These are phyloP conservation scores for Crithidia mellificae DNA, from an alignment of 208 protist genomes.

Conservation along the genomic window DNA sequence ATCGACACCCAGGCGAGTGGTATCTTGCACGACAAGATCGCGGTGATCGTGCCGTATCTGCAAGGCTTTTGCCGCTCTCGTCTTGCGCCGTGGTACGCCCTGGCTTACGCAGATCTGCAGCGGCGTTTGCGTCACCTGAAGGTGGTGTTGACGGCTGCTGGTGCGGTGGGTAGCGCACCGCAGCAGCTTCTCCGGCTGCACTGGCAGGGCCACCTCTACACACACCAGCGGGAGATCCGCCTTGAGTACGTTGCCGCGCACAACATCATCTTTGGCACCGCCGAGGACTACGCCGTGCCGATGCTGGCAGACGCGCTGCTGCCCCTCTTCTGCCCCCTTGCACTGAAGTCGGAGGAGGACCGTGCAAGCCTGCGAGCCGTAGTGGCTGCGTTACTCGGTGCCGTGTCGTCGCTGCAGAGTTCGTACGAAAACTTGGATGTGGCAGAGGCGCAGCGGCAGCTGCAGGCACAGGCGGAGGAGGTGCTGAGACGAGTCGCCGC, in stretches of 20 bases:
- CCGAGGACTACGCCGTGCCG: constrained; percentile 41
- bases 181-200: constrained; percentile 21
- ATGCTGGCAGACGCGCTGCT: constrained; percentile 48
- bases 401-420: constrained; percentile 26
- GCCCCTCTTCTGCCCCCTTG: constrained; percentile 46
- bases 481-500: constrained; percentile 13
- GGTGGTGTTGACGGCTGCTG: constrained; percentile 38
- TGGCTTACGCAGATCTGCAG: constrained; percentile 25
- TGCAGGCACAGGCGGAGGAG: constrained; percentile 13
- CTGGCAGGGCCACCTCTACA: constrained; percentile 33
- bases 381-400: constrained; percentile 14
- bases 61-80: constrained; percentile 39
- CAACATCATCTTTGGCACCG: constrained; percentile 69
- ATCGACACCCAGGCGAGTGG: constrained; percentile 28
- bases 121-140: constrained; percentile 40
- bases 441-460: constrained; percentile 14
- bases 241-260: constrained; percentile 67
- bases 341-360: not conserved
- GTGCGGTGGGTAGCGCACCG: constrained; percentile 3
- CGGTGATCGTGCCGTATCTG: constrained; percentile 42
- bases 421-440: constrained; percentile 3
- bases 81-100: constrained; percentile 42
- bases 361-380: constrained; percentile 8
- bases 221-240: constrained; percentile 34
- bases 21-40: constrained; percentile 48